These are phyloP conservation scores for Asterophora parasitica DNA, from an alignment of 768 basidiomycete species.

Conservation along the genomic window DNA sequence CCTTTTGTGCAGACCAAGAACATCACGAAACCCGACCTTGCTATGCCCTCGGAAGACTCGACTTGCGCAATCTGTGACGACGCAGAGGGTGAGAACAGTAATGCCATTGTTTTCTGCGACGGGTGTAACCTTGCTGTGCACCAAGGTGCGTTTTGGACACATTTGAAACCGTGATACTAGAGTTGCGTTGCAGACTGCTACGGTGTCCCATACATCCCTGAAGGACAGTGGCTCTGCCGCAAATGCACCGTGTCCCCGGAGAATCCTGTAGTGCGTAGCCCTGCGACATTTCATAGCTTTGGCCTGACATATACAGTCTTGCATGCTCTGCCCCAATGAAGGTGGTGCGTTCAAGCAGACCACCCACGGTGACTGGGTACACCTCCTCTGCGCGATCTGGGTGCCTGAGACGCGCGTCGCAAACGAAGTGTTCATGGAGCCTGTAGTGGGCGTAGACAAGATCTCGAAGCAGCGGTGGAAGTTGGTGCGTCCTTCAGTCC, in stretches of 20 bases:
- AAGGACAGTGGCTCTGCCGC: slow-evolving; percentile 98
- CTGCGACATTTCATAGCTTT: not conserved
- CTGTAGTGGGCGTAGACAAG: slow-evolving; percentile 82
- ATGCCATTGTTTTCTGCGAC: slow-evolving; percentile 98
- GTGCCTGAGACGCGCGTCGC: slow-evolving; percentile 90
- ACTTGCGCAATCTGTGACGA: slow-evolving; percentile 98
- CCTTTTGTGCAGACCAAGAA: slow-evolving; percentile 64
- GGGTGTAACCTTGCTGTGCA: slow-evolving; percentile 99
- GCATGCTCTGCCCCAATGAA: slow-evolving; percentile 94
- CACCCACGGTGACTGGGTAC: slow-evolving; percentile 87
- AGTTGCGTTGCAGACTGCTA: slow-evolving; percentile 72
- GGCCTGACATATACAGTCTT: slow-evolving; percentile 49
- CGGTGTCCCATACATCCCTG: slow-evolving; percentile 97
- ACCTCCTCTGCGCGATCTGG: slow-evolving; percentile 96
- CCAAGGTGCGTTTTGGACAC: slow-evolving; percentile 62
- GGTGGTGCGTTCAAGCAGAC: slow-evolving; percentile 99
- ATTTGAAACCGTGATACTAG: no score
- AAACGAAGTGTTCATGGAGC: slow-evolving; percentile 98
- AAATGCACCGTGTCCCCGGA: slow-evolving; percentile 99
- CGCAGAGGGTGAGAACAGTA: slow-evolving; percentile 96
- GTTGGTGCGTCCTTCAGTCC: slow-evolving; percentile 51
- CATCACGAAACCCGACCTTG: slow-evolving; percentile 84
- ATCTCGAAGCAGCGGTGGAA: slow-evolving; percentile 93
- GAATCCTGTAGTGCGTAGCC: slow-evolving; percentile 76
- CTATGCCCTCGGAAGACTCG: slow-evolving; percentile 90